Base-by-base conservation (phyloP, 1,139 yeast species). In the Pichia sp. region DNA sequence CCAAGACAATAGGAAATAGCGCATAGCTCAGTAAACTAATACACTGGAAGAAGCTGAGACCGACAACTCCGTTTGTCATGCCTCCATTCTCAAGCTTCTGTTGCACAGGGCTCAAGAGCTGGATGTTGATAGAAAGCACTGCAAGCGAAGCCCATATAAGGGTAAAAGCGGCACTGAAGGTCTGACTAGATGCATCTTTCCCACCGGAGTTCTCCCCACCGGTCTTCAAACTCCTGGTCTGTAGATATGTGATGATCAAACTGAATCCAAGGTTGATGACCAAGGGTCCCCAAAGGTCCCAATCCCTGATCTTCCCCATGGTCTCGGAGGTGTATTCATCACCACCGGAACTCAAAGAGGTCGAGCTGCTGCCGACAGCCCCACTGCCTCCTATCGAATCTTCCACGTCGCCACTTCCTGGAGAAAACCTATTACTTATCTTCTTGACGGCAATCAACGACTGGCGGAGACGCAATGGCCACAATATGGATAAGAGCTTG, bases 271-370 rank as follows among this genome's bases (percentile, higher is more conserved):
- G 73, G 16, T 89, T 83, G 64, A 89, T 87, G 32, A 88, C 78
- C 57, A 89, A 73, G 2, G 96, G 96, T 0, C 96, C 96, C 96
- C 96, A 89, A 51, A 88, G 72, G 69, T 88, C 96, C 96, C 95
- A 88, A 53, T 87, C 93, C 51, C 80, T 72, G 58, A 72, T 76
- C 57, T 72, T 71, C 54, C 57, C 64, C 59, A 65, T 68, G 4
- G 71, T 57, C 19, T 69, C 72, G 31, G 61, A 58, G 1, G 72
- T 68, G 44, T 66, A 68, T 32, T 67, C 71, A 41, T 59, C 40
- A 36, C 62, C 11, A n/a, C 8, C 23, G 15, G 13, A 16, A 8
- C 42, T 36, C 15, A 36, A 13, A 15, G 40, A 36, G n/a, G 40
- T 36, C 15, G 40, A 8, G 15, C 40, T 36, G 10, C 32, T 16